These are phyloP conservation scores for Didymella keratinophila DNA, from an alignment of 2,329 filamentous ascomycete genomes.

Conservation along the genomic window DNA sequence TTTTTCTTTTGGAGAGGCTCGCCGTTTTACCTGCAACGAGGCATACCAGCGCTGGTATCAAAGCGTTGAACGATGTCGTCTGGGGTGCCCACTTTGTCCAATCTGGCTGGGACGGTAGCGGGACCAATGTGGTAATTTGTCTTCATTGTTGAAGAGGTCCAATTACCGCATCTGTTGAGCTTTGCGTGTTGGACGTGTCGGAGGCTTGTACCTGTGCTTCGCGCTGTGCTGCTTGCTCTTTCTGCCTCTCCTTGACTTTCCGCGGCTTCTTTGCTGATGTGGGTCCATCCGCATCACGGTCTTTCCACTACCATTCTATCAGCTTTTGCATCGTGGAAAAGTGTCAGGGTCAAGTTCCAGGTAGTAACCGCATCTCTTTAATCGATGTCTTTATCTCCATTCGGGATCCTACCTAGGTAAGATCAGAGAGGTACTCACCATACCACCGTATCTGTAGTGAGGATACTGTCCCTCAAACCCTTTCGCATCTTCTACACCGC, in stretches of 20 bases:
- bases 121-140: background rate
- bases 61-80: background rate
- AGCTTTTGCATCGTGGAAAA: background rate
- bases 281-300: slow-evolving; percentile 50
- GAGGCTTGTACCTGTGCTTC: background rate
- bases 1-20: background rate
- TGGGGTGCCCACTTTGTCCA: background rate
- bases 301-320: slow-evolving; percentile 49
- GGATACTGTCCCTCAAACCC: slow-evolving; percentile 29
- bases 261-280: slow-evolving; percentile 54
- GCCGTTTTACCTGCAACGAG: background rate
- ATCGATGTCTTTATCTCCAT: background rate
- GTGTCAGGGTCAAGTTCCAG: background rate
- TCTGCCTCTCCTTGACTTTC: slow-evolving; percentile 49
- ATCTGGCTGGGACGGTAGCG: background rate
- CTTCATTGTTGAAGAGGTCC: background rate
- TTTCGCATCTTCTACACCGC: slow-evolving; percentile 53
- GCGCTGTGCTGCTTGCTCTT: slow-evolving; percentile 17
- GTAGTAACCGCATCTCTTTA: background rate
- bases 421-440: slow-evolving; percentile 32
- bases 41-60: background rate
- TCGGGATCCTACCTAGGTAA: background rate
- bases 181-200: background rate
- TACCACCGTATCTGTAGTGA: slow-evolving; percentile 42
- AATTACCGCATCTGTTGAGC: background rate